Percentiles rank a stretch among this genome's conserved stretches.
These are phyloP conservation scores for Scleroderma citrinum DNA, from an alignment of 768 basidiomycete species.

Conservation along the genomic window DNA sequence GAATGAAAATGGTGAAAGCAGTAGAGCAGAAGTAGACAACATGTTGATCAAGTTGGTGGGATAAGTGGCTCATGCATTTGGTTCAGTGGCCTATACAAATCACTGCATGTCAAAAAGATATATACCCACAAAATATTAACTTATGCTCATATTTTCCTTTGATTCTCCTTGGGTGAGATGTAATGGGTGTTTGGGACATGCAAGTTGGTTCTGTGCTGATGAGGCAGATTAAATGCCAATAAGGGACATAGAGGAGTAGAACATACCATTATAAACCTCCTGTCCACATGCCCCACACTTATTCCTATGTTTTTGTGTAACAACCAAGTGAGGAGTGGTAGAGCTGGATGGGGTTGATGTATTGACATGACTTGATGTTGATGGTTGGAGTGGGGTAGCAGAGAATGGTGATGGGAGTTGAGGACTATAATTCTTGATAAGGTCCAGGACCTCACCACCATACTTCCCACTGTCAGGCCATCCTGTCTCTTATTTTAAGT, in stretches of 20 bases:
- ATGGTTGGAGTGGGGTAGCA: neutral
- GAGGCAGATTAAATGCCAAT: too few relatives aligned
- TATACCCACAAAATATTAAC: too few relatives aligned
- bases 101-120: neutral
- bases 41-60: too few relatives aligned
- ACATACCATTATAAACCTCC: slow-evolving; percentile 7
- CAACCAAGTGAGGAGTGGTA: neutral
- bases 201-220: too few relatives aligned
- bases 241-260: too few relatives aligned
- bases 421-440: neutral
- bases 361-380: neutral
- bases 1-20: too few relatives aligned
- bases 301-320: neutral
- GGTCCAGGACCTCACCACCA: neutral
- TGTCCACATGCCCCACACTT: slow-evolving; percentile 5
- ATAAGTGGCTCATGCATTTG: too few relatives aligned
- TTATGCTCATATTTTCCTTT: too few relatives aligned
- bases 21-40: too few relatives aligned
- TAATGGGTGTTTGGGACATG: too few relatives aligned
- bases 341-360: neutral
- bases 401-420: neutral
- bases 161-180: too few relatives aligned
- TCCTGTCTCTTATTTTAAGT: slow-evolving; percentile 14
- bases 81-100: too few relatives aligned
- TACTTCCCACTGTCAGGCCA: slow-evolving; percentile 10